A percentile compares a stretch with the other conserved stretches of the same genome.
phyloP scores from a whole-genome alignment of 148 eudicot genomes.

The Vaccinium darrowii region DNA sequence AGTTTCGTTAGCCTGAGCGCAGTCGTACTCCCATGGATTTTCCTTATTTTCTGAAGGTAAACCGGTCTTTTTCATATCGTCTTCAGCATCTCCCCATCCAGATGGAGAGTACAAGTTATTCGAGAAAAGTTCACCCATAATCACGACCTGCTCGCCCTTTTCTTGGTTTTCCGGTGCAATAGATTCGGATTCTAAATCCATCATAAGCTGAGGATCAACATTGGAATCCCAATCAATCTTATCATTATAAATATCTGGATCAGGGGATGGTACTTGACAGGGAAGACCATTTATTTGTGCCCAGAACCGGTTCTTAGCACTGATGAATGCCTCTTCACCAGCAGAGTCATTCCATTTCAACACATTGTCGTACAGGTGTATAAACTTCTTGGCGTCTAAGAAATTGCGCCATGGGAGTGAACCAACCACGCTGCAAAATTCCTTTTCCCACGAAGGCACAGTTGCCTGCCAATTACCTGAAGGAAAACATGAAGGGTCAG shows the following conservation, averaged over 20 bases:
- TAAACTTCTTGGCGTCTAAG: conserved; percentile 45
- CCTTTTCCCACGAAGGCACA: conserved; percentile 61
- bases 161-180: conserved; percentile 22
- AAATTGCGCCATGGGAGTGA: conserved; percentile 55
- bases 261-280: conserved; percentile 47
- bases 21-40: conserved; percentile 16
- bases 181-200: conserved; percentile 39
- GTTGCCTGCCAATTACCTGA: conserved; percentile 45
- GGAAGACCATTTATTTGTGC: conserved; percentile 50
- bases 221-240: conserved; percentile 55
- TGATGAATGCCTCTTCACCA: conserved; percentile 53
- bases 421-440: conserved; percentile 54
- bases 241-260: conserved; percentile 69
- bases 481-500: conserved; percentile 2
- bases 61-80: conserved; percentile 16
- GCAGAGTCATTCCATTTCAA: conserved; percentile 73
- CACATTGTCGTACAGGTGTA: conserved; percentile 47
- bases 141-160: conserved; percentile 35
- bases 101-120: conserved; percentile 26
- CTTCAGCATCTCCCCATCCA: conserved; percentile 65
- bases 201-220: conserved; percentile 37
- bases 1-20: conserved; percentile 10
- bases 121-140: conserved; percentile 39
- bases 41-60: conserved; percentile 9
- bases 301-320: conserved; percentile 64